Evolutionary conservation across 1,139 yeast genomes (phyloP), one percentile per base, ranked within the genome.

Genomic region (Blastobotrys capitulatus): DNA sequence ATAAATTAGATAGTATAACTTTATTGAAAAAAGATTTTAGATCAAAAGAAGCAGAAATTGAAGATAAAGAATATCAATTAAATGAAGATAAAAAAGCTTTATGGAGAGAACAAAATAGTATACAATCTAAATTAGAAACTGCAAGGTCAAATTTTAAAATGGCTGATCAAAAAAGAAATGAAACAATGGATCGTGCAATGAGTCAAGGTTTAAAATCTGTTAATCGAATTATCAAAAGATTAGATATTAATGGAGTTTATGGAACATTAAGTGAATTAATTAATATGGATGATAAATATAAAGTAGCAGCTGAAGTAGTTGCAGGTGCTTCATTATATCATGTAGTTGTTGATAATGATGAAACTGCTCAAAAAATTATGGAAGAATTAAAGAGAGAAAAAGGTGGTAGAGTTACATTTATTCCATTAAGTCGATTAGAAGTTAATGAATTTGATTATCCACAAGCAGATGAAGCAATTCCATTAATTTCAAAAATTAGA

Each of bases 251-350:
- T 1, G 79, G 83, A 7, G 94, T 88, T 2, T 82, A 78, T 66
- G 98, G 98, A 0, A 83, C 95, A 0, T 67, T 92, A 20, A 94
- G 95, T 32, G 96, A 89, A 56, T 70, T 92, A 35, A 84, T 92
- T 52, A 76, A 75, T 50, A 92, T 88, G 2, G 84, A 83, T 57
- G 90, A 86, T 49, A 87, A 86, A 59, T 90, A 88, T 63, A 84
- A 85, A 62, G 77, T 83, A 1, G 95, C 97, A 0, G 85, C 86
- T 1, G 97, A 90, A 62, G 92, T 86, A 6, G 78, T 88, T 42
- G 97, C 95, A 13, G 97, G 97, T 1, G 82, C 79, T 54, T 78
- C 95, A 2, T 70, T 92, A 45, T 90, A 89, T 62, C 89, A 92
- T 64, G 80, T 90, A 37, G 94, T 92, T 15, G 97, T 92, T 15